Conservation (phyloP, 495 filamentous ascomycete species). For the Sporormia fimetaria region DNA sequence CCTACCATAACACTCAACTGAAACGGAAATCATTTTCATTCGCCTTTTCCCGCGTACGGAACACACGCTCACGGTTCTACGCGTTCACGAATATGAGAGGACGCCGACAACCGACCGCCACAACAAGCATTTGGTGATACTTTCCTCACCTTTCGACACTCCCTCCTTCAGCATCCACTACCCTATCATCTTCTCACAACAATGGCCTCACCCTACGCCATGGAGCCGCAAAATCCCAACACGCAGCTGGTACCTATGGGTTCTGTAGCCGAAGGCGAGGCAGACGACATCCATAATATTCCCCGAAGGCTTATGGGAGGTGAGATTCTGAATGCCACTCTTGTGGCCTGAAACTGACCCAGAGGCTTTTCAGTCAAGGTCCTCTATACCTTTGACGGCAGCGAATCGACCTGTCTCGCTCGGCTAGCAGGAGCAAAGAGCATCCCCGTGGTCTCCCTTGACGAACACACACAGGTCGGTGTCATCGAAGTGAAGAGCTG, state of each 20-base stretch:
- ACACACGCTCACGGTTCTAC: too few species aligned
- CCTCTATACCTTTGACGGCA: slow-evolving; percentile 89
- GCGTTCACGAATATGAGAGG: too few species aligned
- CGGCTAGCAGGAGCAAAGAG: slow-evolving; percentile 73
- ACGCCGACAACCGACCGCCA: too few species aligned
- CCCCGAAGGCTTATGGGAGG: slow-evolving; percentile 28
- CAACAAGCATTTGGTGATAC: too few species aligned
- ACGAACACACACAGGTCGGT: slow-evolving; percentile 68
- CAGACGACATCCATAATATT: slow-evolving; percentile 11
- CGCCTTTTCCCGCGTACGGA: too few species aligned
- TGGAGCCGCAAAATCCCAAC: too few species aligned
- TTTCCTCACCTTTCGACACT: too few species aligned
- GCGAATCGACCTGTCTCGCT: slow-evolving; percentile 82
- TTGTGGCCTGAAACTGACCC: too few species aligned
- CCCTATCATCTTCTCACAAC: background rate
- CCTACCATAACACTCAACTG: too few species aligned
- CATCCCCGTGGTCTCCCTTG: slow-evolving; percentile 66
- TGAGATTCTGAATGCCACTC: too few species aligned
- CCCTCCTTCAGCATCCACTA: too few species aligned
- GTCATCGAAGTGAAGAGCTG: slow-evolving; percentile 85
- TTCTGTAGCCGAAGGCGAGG: slow-evolving; percentile 10
- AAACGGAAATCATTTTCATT: too few species aligned
- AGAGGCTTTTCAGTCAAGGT: slow-evolving; percentile 98
- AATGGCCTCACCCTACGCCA: background rate
- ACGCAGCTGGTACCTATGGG: slow-evolving; percentile 18